Evolutionary conservation across 1,284 basidiomycete genomes (phyloP), one percentile per base, ranked within the genome.

Genomic region (Pisolithus thermaeus): DNA sequence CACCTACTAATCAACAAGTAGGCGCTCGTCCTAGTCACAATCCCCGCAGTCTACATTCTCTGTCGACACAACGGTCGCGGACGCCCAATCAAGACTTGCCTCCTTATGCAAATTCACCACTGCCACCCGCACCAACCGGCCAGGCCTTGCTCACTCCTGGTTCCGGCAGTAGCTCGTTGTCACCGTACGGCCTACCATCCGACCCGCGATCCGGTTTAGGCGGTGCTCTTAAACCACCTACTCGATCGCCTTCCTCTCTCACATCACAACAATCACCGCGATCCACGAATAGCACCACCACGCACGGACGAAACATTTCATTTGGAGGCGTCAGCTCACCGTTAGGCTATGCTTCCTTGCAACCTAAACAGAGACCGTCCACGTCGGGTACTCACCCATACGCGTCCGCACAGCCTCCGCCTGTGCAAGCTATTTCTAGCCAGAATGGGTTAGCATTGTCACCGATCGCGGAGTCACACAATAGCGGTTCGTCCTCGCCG

Each of bases 401-500:
- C 50, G 77, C 78, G 1, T 73, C 68, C 25, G 69, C 73, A 42
- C 75, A 77, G 60, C 68, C 76, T 16, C 44, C 60, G 56, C 25
- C 48, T 56, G 6, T 73, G 23, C 71, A 70, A 49, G 65, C 71
- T 2, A 66, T 68, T 9, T 41, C 64, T 41, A 57, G 61, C 16
- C 63, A 65, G 53, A 70, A 68, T 41, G 64, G 64, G 18, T 64
- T 68, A 46, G 76, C 70, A 27, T 73, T 90, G 39, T 88, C 87
- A 2, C 87, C 87, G 1, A 87, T 90, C 50, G 74, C 80, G 23
- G 87, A 90, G 63, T 70, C 77, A 2, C 86, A 83, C 64, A 63
- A 70, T 46, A 61, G 63, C 36, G 63, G 69, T 28, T 66, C 64
- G 22, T 57, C 70, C 11, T 61, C 66, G 3, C 63, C 75, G 8